Conservation (phyloP, 1,284 basidiomycete genomes). For the Rhodotorula sp. region DNA sequence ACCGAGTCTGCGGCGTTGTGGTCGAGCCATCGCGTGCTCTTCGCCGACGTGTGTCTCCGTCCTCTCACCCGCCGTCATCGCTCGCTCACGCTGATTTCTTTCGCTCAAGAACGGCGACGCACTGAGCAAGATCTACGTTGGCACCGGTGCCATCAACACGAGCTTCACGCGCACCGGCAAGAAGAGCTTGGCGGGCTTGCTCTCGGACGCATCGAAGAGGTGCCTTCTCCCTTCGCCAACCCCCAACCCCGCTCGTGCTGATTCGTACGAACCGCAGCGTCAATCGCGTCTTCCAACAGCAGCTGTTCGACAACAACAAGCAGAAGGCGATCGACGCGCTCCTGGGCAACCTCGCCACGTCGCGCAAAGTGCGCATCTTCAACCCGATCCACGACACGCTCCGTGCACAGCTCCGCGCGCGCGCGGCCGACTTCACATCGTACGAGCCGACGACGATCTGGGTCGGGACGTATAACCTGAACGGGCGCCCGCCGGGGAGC, state of each 20-base stretch:
- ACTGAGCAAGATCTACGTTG: conserved; percentile 78
- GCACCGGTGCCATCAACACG: conserved; percentile 93
- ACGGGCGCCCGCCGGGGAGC: conserved; percentile 73
- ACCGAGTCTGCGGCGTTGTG: conserved; percentile 64
- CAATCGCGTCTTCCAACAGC: conserved; percentile 89
- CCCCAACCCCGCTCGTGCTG: not conserved
- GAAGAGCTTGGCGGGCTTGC: conserved; percentile 72
- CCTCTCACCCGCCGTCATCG: no score
- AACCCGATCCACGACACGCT: conserved; percentile 92
- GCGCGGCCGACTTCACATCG: conserved; percentile 82
- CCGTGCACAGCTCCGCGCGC: conserved; percentile 65
- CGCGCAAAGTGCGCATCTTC: conserved; percentile 84
- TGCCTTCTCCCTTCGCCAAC: not conserved
- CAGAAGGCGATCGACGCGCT: conserved; percentile 95
- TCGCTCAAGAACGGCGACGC: conserved; percentile 38
- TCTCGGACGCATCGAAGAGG: conserved; percentile 93
- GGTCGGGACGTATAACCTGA: conserved; percentile 93
- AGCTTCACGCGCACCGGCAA: conserved; percentile 93
- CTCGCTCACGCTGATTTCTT: not conserved
- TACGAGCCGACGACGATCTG: conserved; percentile 73
- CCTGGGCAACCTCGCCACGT: conserved; percentile 88
- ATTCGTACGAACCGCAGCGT: conserved; percentile 57
- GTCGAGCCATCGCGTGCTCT: conserved; percentile 85
- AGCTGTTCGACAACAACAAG: conserved; percentile 94
- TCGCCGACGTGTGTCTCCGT: conserved; percentile 67